A percentile compares a stretch with the other conserved stretches of the same genome.
phyloP scores from a whole-genome alignment of 495 filamentous ascomycete species.

The Lasiosphaeriaceae sp. region DNA sequence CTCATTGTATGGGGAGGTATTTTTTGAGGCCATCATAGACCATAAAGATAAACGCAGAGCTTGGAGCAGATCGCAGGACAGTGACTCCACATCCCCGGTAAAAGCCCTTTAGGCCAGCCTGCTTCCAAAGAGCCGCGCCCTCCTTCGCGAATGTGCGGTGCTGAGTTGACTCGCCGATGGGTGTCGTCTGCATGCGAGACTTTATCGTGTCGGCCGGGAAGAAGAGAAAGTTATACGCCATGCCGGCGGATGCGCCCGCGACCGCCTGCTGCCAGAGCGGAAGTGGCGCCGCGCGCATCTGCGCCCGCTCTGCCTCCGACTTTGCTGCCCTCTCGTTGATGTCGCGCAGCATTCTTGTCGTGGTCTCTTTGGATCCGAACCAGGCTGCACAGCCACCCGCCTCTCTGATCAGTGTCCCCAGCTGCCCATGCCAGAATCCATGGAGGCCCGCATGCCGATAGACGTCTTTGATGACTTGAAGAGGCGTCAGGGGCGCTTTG shows the following conservation, averaged over 20 bases:
- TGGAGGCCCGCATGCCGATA: slow-evolving; percentile 73
- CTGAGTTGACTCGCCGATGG: slow-evolving; percentile 46
- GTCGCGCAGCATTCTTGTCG: slow-evolving; percentile 59
- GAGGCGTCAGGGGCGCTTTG: slow-evolving; percentile 25
- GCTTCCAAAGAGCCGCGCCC: slow-evolving; percentile 65
- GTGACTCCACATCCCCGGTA: slow-evolving; percentile 97
- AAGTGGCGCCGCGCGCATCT: slow-evolving; percentile 36
- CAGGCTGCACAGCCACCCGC: slow-evolving; percentile 90
- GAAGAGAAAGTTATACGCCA: slow-evolving; percentile 93
- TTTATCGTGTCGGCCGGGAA: slow-evolving; percentile 98
- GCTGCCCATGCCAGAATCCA: slow-evolving; percentile 93
- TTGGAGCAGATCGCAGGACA: slow-evolving; percentile 77
- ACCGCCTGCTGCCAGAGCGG: slow-evolving; percentile 78
- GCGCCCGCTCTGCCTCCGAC: slow-evolving; percentile 26
- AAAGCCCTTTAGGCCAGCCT: slow-evolving; percentile 76
- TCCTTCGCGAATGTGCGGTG: slow-evolving; percentile 66
- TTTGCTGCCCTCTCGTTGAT: slow-evolving; percentile 32
- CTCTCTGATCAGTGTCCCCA: slow-evolving; percentile 90
- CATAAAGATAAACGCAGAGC: slow-evolving; percentile 95
- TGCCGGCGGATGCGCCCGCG: slow-evolving; percentile 85
- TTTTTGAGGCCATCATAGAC: slow-evolving; percentile 80
- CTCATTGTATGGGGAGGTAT: slow-evolving; percentile 48
- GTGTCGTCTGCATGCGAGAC: slow-evolving; percentile 88
- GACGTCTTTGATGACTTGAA: slow-evolving; percentile 67
- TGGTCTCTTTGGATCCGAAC: slow-evolving; percentile 91